A percentile compares a stretch with the other conserved stretches of the same genome.
Conservation (phyloP, 2,329 filamentous ascomycete species). For the Pyrenophora tritici-repentis region DNA sequence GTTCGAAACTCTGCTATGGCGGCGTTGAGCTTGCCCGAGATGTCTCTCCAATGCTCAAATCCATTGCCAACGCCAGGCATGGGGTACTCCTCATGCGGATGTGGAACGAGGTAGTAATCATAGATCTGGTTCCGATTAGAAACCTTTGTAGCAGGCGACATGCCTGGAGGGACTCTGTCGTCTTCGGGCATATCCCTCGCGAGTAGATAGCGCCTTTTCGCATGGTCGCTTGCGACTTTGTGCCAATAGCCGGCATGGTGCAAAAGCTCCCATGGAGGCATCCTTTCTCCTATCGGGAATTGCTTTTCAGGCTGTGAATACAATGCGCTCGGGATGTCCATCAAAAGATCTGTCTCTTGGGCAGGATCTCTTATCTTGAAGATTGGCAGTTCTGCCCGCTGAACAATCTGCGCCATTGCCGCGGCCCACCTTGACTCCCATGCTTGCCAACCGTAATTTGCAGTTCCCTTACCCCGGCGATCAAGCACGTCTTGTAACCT, state of each 20-base stretch:
- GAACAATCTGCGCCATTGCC: conserved; percentile 65
- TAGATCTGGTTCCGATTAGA: conserved; percentile 60
- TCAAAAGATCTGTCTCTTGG: conserved; percentile 31
- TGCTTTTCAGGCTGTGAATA: conserved; percentile 59
- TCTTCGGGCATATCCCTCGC: conserved; percentile 64
- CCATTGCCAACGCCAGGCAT: conserved; percentile 48
- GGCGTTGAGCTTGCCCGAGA: conserved; percentile 54
- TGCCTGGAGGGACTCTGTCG: conserved; percentile 60
- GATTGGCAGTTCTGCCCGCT: conserved; percentile 56
- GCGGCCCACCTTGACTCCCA: conserved; percentile 81
- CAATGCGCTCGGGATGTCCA: conserved; percentile 42
- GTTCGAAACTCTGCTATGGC: conserved; percentile 58
- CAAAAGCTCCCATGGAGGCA: conserved; percentile 63
- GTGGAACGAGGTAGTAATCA: conserved; percentile 65
- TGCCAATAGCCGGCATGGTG: conserved; percentile 69
- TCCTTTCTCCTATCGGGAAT: conserved; percentile 53
- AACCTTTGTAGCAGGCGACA: conserved; percentile 61
- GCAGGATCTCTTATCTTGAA: conserved; percentile 43
- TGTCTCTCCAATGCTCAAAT: conserved; percentile 58
- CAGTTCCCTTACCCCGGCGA: conserved; percentile 79
- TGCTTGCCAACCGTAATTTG: conserved; percentile 90
- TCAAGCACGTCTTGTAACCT: conserved; percentile 79
- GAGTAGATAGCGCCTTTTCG: conserved; percentile 55
- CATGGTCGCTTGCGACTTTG: conserved; percentile 58
- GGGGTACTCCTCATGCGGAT: conserved; percentile 61